A percentile compares a stretch with the other conserved stretches of the same genome.
These are phyloP conservation scores for Coemansia sp. DNA, from an alignment of 192 early-diverging fungal genomes.

Conservation along the genomic window DNA sequence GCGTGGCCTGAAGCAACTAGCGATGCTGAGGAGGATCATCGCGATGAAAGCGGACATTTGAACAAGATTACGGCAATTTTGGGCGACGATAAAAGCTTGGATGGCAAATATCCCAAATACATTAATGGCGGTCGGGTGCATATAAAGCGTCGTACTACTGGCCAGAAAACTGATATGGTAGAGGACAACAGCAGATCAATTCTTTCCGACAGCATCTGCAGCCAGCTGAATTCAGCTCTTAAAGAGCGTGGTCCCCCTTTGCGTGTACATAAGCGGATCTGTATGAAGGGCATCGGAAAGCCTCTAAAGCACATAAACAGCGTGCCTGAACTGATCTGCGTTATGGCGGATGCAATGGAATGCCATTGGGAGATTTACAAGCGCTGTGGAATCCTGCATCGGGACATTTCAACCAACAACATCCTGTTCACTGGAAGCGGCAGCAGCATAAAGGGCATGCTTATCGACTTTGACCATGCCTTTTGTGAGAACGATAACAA, in stretches of 20 bases:
- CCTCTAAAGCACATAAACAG: conserved; percentile 9
- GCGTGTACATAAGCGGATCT: conserved; percentile 13
- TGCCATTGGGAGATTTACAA: conserved; percentile 11
- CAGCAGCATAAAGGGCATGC: conserved; percentile 13
- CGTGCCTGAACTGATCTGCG: conserved; percentile 17
- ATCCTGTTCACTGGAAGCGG: conserved; percentile 6
- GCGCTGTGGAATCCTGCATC: conserved; percentile 5
- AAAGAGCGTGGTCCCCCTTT: neutral
- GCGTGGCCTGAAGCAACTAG: conserved; percentile 1
- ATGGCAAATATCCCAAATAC: conserved; percentile 9
- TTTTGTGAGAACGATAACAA: conserved; percentile 2
- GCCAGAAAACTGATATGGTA: neutral
- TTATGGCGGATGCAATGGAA: conserved; percentile 20
- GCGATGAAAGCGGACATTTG: neutral
- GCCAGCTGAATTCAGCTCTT: neutral
- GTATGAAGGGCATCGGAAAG: conserved; percentile 8
- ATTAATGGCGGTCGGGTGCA: conserved; percentile 5
- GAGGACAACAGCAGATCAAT: conserved; percentile 13
- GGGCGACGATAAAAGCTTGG: neutral
- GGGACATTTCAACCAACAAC: conserved; percentile 28
- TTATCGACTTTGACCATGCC: conserved; percentile 36
- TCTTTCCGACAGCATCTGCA: neutral
- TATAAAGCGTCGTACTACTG: neutral
- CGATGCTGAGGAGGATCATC: neutral
- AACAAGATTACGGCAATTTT: conserved; percentile 2